Conservation (phyloP, 1,139 yeast genomes). For the Entelexis sorbosivorans region DNA sequence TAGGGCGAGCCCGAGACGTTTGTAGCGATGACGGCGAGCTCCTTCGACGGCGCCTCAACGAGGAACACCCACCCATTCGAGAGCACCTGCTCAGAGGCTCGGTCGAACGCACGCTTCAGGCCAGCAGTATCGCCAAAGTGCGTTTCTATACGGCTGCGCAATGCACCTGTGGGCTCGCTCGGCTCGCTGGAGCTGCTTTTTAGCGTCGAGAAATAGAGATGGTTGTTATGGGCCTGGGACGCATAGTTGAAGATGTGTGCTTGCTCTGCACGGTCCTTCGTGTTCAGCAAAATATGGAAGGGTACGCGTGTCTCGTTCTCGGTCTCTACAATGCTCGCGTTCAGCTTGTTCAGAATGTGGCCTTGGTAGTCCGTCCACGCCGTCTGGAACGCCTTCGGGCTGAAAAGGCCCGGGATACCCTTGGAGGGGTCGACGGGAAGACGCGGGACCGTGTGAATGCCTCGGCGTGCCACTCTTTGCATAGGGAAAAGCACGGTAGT, state of each 20-base stretch:
- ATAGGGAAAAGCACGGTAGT: neutral
- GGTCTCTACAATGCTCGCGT: constrained; percentile 57
- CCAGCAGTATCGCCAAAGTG: constrained; percentile 41
- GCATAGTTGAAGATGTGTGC: constrained; percentile 76
- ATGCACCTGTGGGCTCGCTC: constrained; percentile 30
- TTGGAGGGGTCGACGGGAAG: constrained; percentile 13
- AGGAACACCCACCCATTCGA: constrained; percentile 90
- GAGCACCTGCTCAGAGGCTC: constrained; percentile 42
- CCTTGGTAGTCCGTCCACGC: constrained; percentile 80
- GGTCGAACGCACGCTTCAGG: constrained; percentile 44
- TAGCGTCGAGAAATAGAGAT: constrained; percentile 69
- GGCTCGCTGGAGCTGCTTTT: constrained; percentile 22
- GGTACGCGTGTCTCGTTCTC: constrained; percentile 70
- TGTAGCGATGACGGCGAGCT: constrained; percentile 50
- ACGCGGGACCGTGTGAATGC: constrained; percentile 21
- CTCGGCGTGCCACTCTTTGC: constrained; percentile 6
- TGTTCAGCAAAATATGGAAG: constrained; percentile 60
- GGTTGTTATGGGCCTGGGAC: constrained; percentile 87
- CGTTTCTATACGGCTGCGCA: constrained; percentile 29
- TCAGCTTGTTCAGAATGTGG: constrained; percentile 53
- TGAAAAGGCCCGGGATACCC: constrained; percentile 66
- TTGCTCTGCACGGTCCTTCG: constrained; percentile 58
- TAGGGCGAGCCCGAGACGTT: constrained; percentile 88
- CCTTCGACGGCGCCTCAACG: constrained; percentile 61
- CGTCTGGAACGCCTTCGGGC: constrained; percentile 52